Percentiles rank a stretch among this genome's conserved stretches.
Conservation (phyloP, 192 early-diverging fungal species). For the Gonapodya sp. region DNA sequence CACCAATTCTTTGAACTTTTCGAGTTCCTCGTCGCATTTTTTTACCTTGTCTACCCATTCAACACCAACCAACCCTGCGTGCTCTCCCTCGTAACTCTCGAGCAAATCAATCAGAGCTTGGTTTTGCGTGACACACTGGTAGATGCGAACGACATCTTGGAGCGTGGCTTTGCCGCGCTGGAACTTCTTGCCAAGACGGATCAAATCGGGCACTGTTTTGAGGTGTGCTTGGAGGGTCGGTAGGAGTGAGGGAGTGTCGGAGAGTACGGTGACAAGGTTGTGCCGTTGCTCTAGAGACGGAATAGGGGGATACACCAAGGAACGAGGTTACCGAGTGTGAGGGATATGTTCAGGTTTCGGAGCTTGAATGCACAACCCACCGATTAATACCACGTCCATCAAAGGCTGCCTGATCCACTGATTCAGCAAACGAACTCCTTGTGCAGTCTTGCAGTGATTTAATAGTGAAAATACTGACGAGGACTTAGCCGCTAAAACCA, state of each 20-base stretch:
- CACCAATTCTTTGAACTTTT: slow-evolving; percentile 66
- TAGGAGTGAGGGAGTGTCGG: slow-evolving; percentile 51
- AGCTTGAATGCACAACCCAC: slow-evolving; percentile 24
- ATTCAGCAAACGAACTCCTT: slow-evolving; percentile 72
- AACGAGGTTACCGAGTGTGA: background rate
- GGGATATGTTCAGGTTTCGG: background rate
- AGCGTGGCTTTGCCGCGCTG: slow-evolving; percentile 64
- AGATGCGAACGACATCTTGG: slow-evolving; percentile 77
- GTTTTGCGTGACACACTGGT: slow-evolving; percentile 70
- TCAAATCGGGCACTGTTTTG: slow-evolving; percentile 78
- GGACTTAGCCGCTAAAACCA: slow-evolving; percentile 45
- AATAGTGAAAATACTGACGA: slow-evolving; percentile 74
- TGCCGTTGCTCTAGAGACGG: slow-evolving; percentile 46
- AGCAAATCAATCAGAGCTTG: slow-evolving; percentile 54
- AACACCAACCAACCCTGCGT: slow-evolving; percentile 37
- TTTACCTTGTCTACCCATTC: slow-evolving; percentile 40
- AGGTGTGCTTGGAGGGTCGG: slow-evolving; percentile 59
- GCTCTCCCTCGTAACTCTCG: slow-evolving; percentile 26
- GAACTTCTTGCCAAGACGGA: slow-evolving; percentile 76
- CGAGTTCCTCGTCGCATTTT: slow-evolving; percentile 43
- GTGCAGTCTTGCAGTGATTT: slow-evolving; percentile 81
- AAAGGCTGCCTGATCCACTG: slow-evolving; percentile 92
- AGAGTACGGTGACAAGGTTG: slow-evolving; percentile 60
- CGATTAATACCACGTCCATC: slow-evolving; percentile 57
- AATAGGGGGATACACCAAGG: background rate